Evolutionary conservation across 208 protist species (phyloP).

Genomic region (Porcisia hertigi): DNA sequence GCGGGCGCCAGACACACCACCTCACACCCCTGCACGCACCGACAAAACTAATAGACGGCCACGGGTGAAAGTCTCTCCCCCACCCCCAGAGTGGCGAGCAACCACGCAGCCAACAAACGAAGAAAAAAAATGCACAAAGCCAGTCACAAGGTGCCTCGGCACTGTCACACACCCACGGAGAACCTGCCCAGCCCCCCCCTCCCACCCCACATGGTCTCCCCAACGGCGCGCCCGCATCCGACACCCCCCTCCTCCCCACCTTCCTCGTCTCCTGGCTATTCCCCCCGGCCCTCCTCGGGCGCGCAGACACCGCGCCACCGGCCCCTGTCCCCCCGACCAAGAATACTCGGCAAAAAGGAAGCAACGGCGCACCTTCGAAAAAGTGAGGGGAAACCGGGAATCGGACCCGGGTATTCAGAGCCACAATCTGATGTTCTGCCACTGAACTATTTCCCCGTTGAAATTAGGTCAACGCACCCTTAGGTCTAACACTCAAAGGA

Average conservation of each 20-base stretch:
- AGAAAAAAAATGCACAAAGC: not conserved
- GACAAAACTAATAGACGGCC: not conserved
- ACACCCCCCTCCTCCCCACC: not conserved
- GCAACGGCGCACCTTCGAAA: slow-evolving; percentile 11
- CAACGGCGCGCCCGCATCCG: too few relatives aligned
- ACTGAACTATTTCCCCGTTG: slow-evolving; percentile 76
- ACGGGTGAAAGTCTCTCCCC: not conserved
- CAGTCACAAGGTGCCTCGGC: not conserved
- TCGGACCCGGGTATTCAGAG: slow-evolving; percentile 86
- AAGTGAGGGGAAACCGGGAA: slow-evolving; percentile 80
- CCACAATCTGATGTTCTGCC: slow-evolving; percentile 89
- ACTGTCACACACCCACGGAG: not conserved
- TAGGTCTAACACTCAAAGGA: not conserved
- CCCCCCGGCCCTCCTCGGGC: too few relatives aligned
- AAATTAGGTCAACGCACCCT: too few relatives aligned
- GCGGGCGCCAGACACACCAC: not conserved
- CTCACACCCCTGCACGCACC: not conserved
- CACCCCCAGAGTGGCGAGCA: not conserved
- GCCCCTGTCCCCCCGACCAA: too few relatives aligned
- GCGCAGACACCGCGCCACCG: too few relatives aligned
- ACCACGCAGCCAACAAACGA: not conserved
- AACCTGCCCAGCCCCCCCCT: not conserved
- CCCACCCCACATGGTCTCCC: not conserved
- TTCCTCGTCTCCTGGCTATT: not conserved
- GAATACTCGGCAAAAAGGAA: too few relatives aligned